Conservation (phyloP, 1,284 basidiomycete species). For the Mycena citricolor region DNA sequence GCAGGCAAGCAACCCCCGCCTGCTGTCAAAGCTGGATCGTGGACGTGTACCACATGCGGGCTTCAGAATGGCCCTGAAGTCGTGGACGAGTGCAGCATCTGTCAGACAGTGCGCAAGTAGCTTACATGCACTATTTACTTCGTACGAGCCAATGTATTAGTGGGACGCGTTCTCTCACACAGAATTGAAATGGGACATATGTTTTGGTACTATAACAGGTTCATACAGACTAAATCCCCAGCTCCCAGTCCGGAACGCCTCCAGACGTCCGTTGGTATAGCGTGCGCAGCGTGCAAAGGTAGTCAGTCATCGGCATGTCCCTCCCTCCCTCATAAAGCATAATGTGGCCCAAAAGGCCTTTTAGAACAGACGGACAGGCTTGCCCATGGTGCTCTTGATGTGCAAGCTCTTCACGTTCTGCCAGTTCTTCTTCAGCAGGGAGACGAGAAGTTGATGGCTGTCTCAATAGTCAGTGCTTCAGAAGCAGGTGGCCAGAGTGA, state of each 20-base stretch:
- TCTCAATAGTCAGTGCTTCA: constrained; percentile 5
- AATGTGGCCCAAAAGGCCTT: constrained; percentile 19
- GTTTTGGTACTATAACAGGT: too few species aligned
- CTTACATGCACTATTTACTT: neutral
- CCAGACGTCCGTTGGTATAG: constrained; percentile 23
- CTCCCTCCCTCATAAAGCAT: too few species aligned
- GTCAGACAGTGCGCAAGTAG: constrained; percentile 7
- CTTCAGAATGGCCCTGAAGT: constrained; percentile 9
- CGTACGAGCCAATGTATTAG: neutral
- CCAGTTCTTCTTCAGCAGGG: constrained; percentile 99
- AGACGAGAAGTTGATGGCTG: constrained; percentile 99
- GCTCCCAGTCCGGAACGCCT: constrained; percentile 23
- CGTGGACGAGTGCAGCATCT: constrained; percentile 16
- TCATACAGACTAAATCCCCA: too few species aligned
- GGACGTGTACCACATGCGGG: neutral
- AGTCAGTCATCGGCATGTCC: constrained; percentile 11
- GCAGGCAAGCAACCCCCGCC: too few species aligned
- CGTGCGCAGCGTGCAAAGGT: constrained; percentile 23
- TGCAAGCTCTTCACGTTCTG: constrained; percentile 99
- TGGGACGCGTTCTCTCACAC: neutral
- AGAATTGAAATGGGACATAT: too few species aligned
- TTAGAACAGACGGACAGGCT: constrained; percentile 93
- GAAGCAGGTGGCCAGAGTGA: constrained; percentile 9
- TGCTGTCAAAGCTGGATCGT: too few species aligned
- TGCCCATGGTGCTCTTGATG: constrained; percentile 99